Percentiles rank a stretch among this genome's conserved stretches.
Evolutionary conservation across 768 basidiomycete species (phyloP).

Genomic region (Cubamyces lactineus): DNA sequence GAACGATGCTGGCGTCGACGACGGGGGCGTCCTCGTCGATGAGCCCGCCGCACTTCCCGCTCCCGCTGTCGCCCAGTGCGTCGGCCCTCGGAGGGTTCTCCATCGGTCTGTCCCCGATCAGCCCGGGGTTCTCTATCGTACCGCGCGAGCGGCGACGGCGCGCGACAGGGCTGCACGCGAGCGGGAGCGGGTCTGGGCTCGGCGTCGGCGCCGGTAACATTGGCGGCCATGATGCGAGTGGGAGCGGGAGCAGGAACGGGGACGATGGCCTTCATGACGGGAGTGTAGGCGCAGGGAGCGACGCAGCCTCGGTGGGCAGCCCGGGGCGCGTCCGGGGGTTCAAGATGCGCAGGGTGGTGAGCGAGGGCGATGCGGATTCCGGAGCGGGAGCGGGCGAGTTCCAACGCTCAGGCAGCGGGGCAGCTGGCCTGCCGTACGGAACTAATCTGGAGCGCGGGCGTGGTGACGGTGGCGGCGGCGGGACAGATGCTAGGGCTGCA

Average conservation of each 20-base stretch:
- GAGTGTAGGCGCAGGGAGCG: constrained; percentile 4
- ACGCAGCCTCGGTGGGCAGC: constrained; percentile 18
- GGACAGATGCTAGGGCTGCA: background rate
- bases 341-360: constrained; percentile 25
- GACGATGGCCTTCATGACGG: background rate
- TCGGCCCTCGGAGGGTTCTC: constrained; percentile 55
- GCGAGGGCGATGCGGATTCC: constrained; percentile 24
- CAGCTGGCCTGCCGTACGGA: constrained; percentile 16
- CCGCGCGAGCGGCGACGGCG: constrained; percentile 55
- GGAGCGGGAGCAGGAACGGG: background rate
- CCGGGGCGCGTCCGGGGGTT: constrained; percentile 3
- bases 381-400: constrained; percentile 12
- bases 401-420: constrained; percentile 4
- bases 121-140: constrained; percentile 76
- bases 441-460: constrained; percentile 10
- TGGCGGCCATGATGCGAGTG: constrained; percentile 10
- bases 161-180: constrained; percentile 38
- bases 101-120: constrained; percentile 74
- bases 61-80: constrained; percentile 29
- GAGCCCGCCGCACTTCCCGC: constrained; percentile 20
- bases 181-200: constrained; percentile 15
- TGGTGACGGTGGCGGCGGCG: background rate
- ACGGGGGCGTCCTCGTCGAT: background rate
- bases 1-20: constrained; percentile 23
- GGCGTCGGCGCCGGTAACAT: constrained; percentile 25